Percentiles rank a stretch among this genome's conserved stretches.
These are phyloP conservation scores for Aspergillus pseudoterreus DNA, from an alignment of 2,329 filamentous ascomycete genomes.

Conservation along the genomic window DNA sequence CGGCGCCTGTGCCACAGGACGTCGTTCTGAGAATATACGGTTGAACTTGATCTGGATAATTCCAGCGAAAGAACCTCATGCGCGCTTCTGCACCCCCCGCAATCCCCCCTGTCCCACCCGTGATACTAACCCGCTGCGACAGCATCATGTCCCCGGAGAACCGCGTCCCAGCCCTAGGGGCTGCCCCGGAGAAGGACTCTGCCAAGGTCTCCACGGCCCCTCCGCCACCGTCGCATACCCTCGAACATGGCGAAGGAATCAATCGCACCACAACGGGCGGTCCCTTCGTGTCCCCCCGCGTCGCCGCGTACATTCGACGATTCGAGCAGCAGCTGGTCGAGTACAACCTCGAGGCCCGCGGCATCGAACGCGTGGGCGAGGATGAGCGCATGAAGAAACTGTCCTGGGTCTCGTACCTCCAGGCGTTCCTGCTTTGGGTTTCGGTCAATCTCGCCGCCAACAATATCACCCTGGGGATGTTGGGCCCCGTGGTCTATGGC, in stretches of 20 bases:
- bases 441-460: conserved; percentile 61
- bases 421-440: conserved; percentile 58
- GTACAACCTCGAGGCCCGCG: conserved; percentile 54
- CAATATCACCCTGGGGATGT: conserved; percentile 62
- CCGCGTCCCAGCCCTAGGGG: conserved; percentile 26
- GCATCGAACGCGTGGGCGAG: conserved; percentile 56
- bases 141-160: conserved; percentile 35
- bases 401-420: conserved; percentile 51
- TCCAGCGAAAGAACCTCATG: conserved; percentile 45
- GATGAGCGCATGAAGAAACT: conserved; percentile 53
- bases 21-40: conserved; percentile 44
- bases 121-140: conserved; percentile 19
- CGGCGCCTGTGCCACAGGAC: conserved; percentile 19
- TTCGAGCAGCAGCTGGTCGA: conserved; percentile 41
- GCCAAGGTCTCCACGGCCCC: conserved; percentile 5
- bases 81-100: conserved; percentile 23
- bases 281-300: conserved; percentile 19
- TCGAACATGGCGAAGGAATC: conserved; percentile 16
- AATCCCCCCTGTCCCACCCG: not conserved
- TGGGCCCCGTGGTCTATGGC: conserved; percentile 57
- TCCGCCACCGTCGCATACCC: conserved; percentile 9
- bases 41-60: conserved; percentile 46
- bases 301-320: conserved; percentile 27
- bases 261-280: conserved; percentile 8
- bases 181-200: conserved; percentile 20